Base-by-base conservation (phyloP, 2,329 filamentous ascomycete genomes). In the Verticillium albo-atrum region DNA sequence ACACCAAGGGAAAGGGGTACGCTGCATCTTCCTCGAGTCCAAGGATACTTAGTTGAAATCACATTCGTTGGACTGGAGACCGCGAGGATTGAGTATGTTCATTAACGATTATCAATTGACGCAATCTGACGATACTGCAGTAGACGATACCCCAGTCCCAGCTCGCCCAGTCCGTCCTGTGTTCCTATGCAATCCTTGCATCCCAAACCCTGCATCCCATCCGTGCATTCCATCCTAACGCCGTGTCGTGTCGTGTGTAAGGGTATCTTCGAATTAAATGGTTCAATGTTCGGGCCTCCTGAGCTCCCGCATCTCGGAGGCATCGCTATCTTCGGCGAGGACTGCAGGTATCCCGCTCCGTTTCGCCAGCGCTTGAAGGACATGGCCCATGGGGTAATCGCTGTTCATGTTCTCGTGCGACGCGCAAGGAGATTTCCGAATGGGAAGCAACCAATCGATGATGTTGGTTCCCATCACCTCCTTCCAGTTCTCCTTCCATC, bases 371-470 rank as follows among this genome's bases (percentile, higher is more conserved):
- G 79, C 70, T 30, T 82, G 74, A 3, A 94, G 79, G 3, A 86
- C 77, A 4, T 81, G 81, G 0, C 89, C 89, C 67, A 90, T 77
- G 15, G 82, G 79, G 69, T 89, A 96, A 60, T 90, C 85, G 67
- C 89, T 88, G 62, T 83, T 80, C 60, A 79, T 78, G 64, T 79
- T 82, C 54, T 86, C 85, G 66, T 93, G 89, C 57, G 84, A 82
- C 56, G 82, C 82, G 71, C 90, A 94, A 0, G 94, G 94, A 4
- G 90, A 92, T 61, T 84, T 81, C 59, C 80, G 85, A 34, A 96
- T 71, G 0, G 94, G 94, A 1, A 97, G 74, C 14, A 97, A 69
- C 93, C 93, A 98, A 61, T 97, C 90, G 15, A 88, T 62, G 2
- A 87, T 64, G 23, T 76, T 83, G 54, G 82, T 75, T 0, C 94